phyloP scores from a whole-genome alignment of 768 basidiomycete species.

The Mycena latifolia region DNA sequence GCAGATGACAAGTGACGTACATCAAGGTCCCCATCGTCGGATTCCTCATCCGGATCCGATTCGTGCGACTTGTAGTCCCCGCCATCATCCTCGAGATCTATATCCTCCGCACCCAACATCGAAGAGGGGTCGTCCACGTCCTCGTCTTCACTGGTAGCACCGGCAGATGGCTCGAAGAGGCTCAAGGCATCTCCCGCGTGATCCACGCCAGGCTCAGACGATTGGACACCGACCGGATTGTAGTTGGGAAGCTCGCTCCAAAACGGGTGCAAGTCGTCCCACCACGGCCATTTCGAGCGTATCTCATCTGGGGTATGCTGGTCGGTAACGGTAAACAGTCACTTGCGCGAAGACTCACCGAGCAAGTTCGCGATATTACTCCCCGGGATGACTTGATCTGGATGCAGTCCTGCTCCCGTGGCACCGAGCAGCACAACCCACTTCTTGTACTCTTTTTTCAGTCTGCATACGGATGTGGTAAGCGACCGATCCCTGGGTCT shows the following conservation, averaged over 20 bases:
- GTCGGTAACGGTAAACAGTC: neutral
- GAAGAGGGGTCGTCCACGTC: neutral
- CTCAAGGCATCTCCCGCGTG: conserved; percentile 32
- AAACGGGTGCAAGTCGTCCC: conserved; percentile 43
- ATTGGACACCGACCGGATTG: conserved; percentile 41
- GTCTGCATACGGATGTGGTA: conserved; percentile 20
- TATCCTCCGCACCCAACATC: neutral
- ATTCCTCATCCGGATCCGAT: neutral
- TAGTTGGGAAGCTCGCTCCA: conserved; percentile 47
- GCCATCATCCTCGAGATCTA: neutral
- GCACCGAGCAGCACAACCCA: conserved; percentile 28
- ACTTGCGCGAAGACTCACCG: conserved; percentile 25
- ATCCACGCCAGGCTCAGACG: conserved; percentile 35
- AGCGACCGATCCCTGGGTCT: neutral
- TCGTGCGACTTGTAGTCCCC: neutral
- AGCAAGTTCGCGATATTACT: conserved; percentile 34
- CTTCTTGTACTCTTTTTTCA: conserved; percentile 37
- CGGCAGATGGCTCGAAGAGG: conserved; percentile 9
- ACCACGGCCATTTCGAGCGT: conserved; percentile 41
- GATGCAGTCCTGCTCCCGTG: conserved; percentile 36
- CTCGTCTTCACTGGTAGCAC: neutral
- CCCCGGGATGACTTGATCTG: too few relatives aligned
- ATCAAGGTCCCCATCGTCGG: neutral
- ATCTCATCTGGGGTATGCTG: conserved; percentile 22
- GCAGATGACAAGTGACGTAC: too few relatives aligned